These are phyloP conservation scores for Hortiboletus campestris DNA, from an alignment of 768 basidiomycete species.

Conservation along the genomic window DNA sequence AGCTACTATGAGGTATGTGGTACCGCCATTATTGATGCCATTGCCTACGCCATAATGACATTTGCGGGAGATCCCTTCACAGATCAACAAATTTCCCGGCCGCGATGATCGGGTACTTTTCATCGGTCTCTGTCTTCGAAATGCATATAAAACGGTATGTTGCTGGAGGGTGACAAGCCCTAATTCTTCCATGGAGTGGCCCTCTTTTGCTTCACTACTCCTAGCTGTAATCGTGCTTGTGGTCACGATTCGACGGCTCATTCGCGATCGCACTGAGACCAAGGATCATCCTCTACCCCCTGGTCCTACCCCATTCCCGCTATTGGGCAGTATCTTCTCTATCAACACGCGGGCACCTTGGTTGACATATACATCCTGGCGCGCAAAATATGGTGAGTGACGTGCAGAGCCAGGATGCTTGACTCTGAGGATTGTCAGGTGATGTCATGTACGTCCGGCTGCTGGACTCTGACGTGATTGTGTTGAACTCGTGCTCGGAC, in stretches of 20 bases:
- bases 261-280: not conserved
- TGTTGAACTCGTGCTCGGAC: constrained; percentile 5
- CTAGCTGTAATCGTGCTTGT: too few species aligned
- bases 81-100: too few species aligned
- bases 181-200: too few species aligned
- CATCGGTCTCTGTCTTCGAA: too few species aligned
- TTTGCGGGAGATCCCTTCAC: too few species aligned
- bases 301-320: constrained; percentile 2
- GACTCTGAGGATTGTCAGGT: not conserved
- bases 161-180: too few species aligned
- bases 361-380: constrained; percentile 2
- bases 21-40: too few species aligned
- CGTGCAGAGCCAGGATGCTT: not conserved
- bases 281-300: constrained; percentile 2
- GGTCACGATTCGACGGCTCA: not conserved
- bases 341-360: not conserved
- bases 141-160: too few species aligned
- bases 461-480: constrained; percentile 1
- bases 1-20: too few species aligned
- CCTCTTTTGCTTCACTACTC: too few species aligned
- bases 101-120: too few species aligned
- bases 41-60: too few species aligned
- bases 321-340: constrained; percentile 2
- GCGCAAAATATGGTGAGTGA: constrained; percentile 1
- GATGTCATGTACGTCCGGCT: constrained; percentile 9